These are phyloP conservation scores for Eragrostis curvula DNA, from an alignment of 176 grass and related monocot genomes.

Conservation along the genomic window DNA sequence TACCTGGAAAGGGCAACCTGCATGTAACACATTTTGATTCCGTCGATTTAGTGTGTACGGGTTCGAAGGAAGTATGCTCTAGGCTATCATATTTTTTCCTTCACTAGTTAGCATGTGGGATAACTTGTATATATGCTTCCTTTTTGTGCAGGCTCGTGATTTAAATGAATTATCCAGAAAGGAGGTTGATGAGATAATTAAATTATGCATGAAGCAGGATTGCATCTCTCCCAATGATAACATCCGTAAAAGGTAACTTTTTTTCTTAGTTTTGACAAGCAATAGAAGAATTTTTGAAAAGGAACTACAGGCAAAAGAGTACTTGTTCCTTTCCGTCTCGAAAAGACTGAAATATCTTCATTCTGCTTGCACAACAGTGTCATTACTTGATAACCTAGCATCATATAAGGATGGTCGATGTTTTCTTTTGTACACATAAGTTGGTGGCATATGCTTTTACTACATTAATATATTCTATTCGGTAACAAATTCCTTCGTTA, in stretches of 20 bases:
- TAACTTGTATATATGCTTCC: not conserved
- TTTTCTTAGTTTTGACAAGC: not conserved
- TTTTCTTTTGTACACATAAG: not conserved
- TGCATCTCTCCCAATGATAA: conserved; percentile 54
- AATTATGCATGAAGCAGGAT: conserved; percentile 67
- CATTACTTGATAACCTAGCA: not conserved
- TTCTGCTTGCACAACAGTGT: not conserved
- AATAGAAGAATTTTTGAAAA: not conserved
- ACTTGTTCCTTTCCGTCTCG: not conserved
- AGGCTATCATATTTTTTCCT: not conserved
- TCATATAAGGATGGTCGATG: not conserved
- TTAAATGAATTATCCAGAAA: conserved; percentile 64
- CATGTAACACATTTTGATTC: not conserved
- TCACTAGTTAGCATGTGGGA: not conserved
- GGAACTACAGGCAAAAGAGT: not conserved
- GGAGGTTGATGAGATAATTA: conserved; percentile 66
- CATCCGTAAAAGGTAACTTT: conserved; percentile 52
- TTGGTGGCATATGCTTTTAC: not conserved
- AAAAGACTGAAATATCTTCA: not conserved
- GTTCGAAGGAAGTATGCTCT: not conserved
- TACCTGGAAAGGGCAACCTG: not conserved
- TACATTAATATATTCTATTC: conserved; percentile 3
- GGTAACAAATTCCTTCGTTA: conserved; percentile 42
- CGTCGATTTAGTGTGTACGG: not conserved
- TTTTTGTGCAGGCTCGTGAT: conserved; percentile 46